Evolutionary conservation across 768 basidiomycete species (phyloP).

Genomic region (Collybiopsis confluens): DNA sequence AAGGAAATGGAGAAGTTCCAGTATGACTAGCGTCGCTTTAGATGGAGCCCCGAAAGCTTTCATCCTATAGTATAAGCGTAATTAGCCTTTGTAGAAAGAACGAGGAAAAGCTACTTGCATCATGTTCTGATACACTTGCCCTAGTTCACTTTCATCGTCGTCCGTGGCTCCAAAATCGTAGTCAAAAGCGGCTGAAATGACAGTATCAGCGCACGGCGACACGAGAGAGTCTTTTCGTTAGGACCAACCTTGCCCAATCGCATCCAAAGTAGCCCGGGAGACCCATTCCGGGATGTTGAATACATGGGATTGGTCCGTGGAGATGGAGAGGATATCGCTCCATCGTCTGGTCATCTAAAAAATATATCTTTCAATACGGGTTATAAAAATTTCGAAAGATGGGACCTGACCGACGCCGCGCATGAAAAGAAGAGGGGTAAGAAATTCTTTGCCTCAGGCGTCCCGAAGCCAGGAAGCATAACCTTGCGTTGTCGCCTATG

Average conservation of each 20-base stretch:
- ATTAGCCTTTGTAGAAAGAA: background rate
- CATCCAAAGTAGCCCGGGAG: conserved; percentile 31
- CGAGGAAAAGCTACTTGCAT: conserved; percentile 18
- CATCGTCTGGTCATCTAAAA: conserved; percentile 22
- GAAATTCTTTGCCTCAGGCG: conserved; percentile 21
- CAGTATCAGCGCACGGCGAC: conserved; percentile 11
- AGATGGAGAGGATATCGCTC: conserved; percentile 21
- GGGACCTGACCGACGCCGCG: conserved; percentile 16
- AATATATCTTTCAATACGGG: background rate
- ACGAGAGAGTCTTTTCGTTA: too few relatives aligned
- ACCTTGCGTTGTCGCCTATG: conserved; percentile 28
- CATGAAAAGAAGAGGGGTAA: conserved; percentile 25
- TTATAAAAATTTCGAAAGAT: background rate
- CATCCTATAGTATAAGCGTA: conserved; percentile 2
- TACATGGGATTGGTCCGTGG: conserved; percentile 11
- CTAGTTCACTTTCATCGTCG: conserved; percentile 31
- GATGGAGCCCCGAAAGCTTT: conserved; percentile 20
- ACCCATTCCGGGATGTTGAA: conserved; percentile 25
- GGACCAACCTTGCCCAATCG: conserved; percentile 31
- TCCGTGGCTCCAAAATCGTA: conserved; percentile 40
- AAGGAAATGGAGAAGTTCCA: conserved; percentile 10
- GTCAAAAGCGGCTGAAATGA: conserved; percentile 25
- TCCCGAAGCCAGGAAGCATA: conserved; percentile 32
- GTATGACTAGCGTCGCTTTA: background rate
- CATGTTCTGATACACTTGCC: conserved; percentile 30